Evolutionary conservation across 352 stramenopile species (phyloP).

Genomic region (Phytophthora foliorum): DNA sequence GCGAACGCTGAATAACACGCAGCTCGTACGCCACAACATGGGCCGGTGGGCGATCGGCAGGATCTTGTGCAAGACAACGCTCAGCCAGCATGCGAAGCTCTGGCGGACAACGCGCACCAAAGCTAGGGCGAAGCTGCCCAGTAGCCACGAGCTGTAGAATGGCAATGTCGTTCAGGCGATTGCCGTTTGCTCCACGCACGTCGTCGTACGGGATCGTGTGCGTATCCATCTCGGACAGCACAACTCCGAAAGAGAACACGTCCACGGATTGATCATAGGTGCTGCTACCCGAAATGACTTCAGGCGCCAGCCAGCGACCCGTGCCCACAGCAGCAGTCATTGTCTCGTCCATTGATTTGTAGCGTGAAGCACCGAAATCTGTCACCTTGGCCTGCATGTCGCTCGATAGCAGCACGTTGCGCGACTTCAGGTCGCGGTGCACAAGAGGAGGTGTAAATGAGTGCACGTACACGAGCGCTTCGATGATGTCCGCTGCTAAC

Average conservation of each 20-base stretch:
- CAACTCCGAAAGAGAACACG: slow-evolving; percentile 68
- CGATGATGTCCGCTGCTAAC: slow-evolving; percentile 56
- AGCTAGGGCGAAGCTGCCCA: slow-evolving; percentile 42
- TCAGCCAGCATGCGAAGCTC: slow-evolving; percentile 44
- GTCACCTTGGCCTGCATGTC: slow-evolving; percentile 65
- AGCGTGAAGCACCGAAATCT: slow-evolving; percentile 67
- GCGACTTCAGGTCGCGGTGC: slow-evolving; percentile 72
- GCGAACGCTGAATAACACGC: slow-evolving; percentile 41
- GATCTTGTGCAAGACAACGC: slow-evolving; percentile 46
- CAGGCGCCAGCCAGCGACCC: slow-evolving; percentile 60
- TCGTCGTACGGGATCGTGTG: slow-evolving; percentile 63
- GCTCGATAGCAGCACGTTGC: slow-evolving; percentile 55
- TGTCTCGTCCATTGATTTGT: slow-evolving; percentile 47
- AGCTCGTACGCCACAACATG: slow-evolving; percentile 55
- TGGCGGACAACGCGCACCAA: slow-evolving; percentile 45
- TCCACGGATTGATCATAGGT: slow-evolving; percentile 62
- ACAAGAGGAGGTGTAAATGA: slow-evolving; percentile 62
- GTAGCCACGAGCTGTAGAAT: slow-evolving; percentile 56
- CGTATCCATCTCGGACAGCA: slow-evolving; percentile 68
- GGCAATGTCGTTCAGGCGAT: slow-evolving; percentile 51
- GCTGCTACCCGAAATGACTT: slow-evolving; percentile 57
- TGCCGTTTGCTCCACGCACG: slow-evolving; percentile 39
- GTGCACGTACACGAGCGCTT: slow-evolving; percentile 72
- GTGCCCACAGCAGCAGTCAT: slow-evolving; percentile 69
- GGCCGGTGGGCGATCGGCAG: slow-evolving; percentile 46